Percentiles rank a stretch among this genome's conserved stretches.
Evolutionary conservation across 805 yeast species (phyloP).

Genomic region (Cyberlindnera euphorbiiphila): DNA sequence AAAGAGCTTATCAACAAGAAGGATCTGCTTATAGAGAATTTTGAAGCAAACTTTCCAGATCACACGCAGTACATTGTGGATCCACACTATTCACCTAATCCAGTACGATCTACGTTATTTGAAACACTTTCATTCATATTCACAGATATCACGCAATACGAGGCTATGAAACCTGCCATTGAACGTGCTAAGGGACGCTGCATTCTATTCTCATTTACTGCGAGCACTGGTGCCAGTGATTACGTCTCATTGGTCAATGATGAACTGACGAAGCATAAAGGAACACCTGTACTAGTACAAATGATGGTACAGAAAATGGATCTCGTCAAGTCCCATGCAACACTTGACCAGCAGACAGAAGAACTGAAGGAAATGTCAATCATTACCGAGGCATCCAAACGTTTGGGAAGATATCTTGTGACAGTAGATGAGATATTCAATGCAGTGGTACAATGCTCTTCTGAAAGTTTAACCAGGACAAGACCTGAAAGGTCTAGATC

Average conservation of each 20-base stretch:
- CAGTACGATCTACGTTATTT: conserved; percentile 25
- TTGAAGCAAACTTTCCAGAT: conserved; percentile 27
- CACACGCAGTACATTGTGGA: conserved; percentile 23
- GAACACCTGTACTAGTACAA: conserved; percentile 6
- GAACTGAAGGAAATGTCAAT: conserved; percentile 5
- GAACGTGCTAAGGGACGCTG: conserved; percentile 16
- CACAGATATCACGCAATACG: conserved; percentile 22
- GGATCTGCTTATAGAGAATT: conserved; percentile 16
- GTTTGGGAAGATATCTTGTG: conserved; percentile 20
- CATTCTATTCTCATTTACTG: not conserved
- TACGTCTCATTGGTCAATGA: conserved; percentile 5
- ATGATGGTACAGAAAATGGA: conserved; percentile 1
- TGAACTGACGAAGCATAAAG: not conserved
- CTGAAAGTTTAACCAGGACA: conserved; percentile 9
- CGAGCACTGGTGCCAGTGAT: conserved; percentile 1
- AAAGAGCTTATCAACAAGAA: conserved; percentile 18
- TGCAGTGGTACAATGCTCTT: conserved; percentile 22
- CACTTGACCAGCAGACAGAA: not conserved
- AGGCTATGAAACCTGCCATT: conserved; percentile 24
- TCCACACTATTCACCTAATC: conserved; percentile 22
- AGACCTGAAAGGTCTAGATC: conserved; percentile 12
- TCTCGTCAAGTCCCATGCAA: conserved; percentile 3
- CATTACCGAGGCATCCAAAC: conserved; percentile 5
- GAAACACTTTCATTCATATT: conserved; percentile 25
- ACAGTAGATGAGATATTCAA: conserved; percentile 29